Evolutionary conservation across 306 rosid species (phyloP).

Genomic region (Rubus parviflorus): DNA sequence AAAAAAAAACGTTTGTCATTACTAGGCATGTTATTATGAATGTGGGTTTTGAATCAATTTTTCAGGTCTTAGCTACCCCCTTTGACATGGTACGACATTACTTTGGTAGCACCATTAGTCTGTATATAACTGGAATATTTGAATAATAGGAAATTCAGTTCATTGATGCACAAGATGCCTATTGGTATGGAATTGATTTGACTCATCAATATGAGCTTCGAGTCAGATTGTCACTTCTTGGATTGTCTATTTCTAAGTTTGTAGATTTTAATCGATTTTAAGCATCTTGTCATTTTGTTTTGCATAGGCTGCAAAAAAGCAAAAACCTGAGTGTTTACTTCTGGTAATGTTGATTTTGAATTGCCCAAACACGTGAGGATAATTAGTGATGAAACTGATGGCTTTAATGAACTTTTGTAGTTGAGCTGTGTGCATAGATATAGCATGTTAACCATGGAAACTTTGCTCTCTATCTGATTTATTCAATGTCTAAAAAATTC

Average conservation of each 20-base stretch:
- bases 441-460: background rate
- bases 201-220: too few species aligned
- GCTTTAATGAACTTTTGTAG: background rate
- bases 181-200: too few species aligned
- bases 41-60: background rate
- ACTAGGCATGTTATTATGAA: background rate
- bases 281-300: background rate
- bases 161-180: background rate
- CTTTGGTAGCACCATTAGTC: background rate
- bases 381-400: background rate
- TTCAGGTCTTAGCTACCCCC: background rate
- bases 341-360: background rate
- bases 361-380: background rate
- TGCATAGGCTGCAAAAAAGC: background rate
- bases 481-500: background rate
- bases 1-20: background rate
- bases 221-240: too few species aligned
- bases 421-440: background rate
- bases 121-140: background rate
- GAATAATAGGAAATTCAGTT: background rate
- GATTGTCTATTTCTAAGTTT: conserved; percentile 9
- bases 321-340: background rate
- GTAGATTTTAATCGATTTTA: background rate
- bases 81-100: background rate
- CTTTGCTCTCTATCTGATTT: background rate